These are phyloP conservation scores for Gonium pectorale DNA, from an alignment of 139 green algal genomes.

Conservation along the genomic window DNA sequence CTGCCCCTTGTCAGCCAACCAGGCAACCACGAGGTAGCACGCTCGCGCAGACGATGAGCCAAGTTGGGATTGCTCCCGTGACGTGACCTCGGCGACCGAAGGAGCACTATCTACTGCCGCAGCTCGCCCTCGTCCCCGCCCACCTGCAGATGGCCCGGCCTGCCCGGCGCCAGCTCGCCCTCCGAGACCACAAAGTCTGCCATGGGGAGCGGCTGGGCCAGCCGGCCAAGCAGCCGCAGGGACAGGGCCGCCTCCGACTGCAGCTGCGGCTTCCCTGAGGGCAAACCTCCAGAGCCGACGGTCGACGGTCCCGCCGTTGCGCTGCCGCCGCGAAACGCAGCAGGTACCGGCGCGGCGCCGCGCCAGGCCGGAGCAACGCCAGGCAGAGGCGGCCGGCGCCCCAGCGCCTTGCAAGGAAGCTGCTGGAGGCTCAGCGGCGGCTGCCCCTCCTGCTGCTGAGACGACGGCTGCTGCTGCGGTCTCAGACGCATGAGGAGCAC, in stretches of 20 bases:
- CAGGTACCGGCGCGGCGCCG: not conserved
- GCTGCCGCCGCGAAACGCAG: not conserved
- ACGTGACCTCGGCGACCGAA: too few species aligned
- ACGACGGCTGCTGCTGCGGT: not conserved
- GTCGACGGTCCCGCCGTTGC: too few species aligned
- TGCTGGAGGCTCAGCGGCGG: not conserved
- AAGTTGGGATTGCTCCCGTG: too few species aligned
- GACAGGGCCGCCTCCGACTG: not conserved
- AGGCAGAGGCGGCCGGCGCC: too few species aligned
- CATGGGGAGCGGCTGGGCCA: slow-evolving; percentile 24
- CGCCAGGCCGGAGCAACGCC: too few species aligned
- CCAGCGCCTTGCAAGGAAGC: too few species aligned
- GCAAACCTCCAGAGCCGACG: too few species aligned
- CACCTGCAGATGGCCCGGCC: not conserved
- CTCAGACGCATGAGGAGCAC: not conserved
- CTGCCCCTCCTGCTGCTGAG: slow-evolving; percentile 6
- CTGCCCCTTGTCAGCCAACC: too few species aligned
- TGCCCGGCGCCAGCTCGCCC: slow-evolving; percentile 11
- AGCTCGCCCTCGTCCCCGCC: not conserved
- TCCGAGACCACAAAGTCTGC: slow-evolving; percentile 34
- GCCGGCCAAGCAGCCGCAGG: slow-evolving; percentile 5
- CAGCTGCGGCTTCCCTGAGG: too few species aligned
- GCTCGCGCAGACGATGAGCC: too few species aligned
- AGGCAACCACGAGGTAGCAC: too few species aligned
- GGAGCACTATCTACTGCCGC: too few species aligned